Percentiles rank a stretch among this genome's conserved stretches.
phyloP scores from a whole-genome alignment of 257 asterid species.

The Solanum ossicruentum region DNA sequence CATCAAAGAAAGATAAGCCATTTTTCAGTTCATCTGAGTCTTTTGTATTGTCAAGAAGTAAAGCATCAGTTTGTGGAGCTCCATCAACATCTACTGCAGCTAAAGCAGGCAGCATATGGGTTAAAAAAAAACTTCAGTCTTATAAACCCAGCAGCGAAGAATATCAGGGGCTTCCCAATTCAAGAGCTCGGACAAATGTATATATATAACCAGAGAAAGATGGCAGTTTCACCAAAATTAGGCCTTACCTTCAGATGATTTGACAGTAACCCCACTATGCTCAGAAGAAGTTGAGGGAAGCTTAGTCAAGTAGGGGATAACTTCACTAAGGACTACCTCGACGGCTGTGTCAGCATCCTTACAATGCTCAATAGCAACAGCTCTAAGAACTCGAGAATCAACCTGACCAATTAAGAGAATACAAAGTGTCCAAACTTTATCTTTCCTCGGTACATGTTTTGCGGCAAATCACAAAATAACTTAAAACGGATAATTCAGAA shows the following conservation, averaged over 20 bases:
- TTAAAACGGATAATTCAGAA: neutral
- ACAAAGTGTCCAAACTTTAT: neutral
- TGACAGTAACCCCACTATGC: neutral
- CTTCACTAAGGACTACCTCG: slow-evolving; percentile 50
- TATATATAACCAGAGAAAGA: neutral
- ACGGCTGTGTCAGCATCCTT: slow-evolving; percentile 62
- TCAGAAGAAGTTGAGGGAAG: slow-evolving; percentile 14
- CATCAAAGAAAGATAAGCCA: neutral
- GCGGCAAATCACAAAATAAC: neutral
- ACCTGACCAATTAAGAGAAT: slow-evolving; percentile 22
- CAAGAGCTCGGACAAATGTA: neutral
- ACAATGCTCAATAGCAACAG: slow-evolving; percentile 74
- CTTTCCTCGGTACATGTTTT: neutral
- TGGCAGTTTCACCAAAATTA: neutral
- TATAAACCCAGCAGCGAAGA: neutral
- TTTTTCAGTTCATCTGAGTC: slow-evolving; percentile 14
- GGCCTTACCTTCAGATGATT: slow-evolving; percentile 25
- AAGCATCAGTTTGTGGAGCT: neutral
- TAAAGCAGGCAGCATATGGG: slow-evolving; percentile 2
- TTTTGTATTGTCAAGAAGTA: neutral
- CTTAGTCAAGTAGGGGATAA: slow-evolving; percentile 40
- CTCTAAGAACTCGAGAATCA: slow-evolving; percentile 63
- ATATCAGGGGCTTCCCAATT: neutral
- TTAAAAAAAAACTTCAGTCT: neutral
- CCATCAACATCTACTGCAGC: slow-evolving; percentile 4